Conservation (phyloP, 495 filamentous ascomycete genomes). For the Xylaria intraflava region DNA sequence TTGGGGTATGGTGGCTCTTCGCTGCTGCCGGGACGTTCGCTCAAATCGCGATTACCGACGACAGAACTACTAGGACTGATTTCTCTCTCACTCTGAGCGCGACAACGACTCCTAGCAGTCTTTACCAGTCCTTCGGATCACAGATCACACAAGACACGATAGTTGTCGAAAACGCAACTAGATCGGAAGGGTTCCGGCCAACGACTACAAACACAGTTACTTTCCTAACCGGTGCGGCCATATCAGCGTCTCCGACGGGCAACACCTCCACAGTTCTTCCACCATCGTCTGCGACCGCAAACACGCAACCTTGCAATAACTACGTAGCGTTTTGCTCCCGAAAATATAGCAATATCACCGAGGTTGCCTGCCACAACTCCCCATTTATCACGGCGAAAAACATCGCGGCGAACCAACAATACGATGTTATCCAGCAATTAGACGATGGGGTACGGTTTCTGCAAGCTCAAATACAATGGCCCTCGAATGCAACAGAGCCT, state of each 20-base stretch:
- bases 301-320: constrained; percentile 77
- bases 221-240: constrained; percentile 36
- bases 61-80: constrained; percentile 32
- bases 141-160: constrained; percentile 18
- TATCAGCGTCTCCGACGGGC: constrained; percentile 21
- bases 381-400: constrained; percentile 68
- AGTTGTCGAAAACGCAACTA: constrained; percentile 39
- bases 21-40: constrained; percentile 13
- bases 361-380: constrained; percentile 80
- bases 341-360: constrained; percentile 82
- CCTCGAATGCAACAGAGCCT: constrained; percentile 35
- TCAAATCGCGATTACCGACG: constrained; percentile 22
- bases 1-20: constrained; percentile 16
- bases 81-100: constrained; percentile 16
- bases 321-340: constrained; percentile 77
- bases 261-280: constrained; percentile 34
- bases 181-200: constrained; percentile 18
- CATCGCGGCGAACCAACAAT: constrained; percentile 69
- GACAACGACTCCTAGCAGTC: constrained; percentile 25
- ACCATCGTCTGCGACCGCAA: constrained; percentile 44
- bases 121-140: constrained; percentile 32
- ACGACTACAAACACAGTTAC: constrained; percentile 28
- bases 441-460: constrained; percentile 88
- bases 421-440: constrained; percentile 65
- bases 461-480: constrained; percentile 66